A percentile compares a stretch with the other conserved stretches of the same genome.
Conservation (phyloP, 2,329 filamentous ascomycete species). For the Ophiocordyceps sinensis region DNA sequence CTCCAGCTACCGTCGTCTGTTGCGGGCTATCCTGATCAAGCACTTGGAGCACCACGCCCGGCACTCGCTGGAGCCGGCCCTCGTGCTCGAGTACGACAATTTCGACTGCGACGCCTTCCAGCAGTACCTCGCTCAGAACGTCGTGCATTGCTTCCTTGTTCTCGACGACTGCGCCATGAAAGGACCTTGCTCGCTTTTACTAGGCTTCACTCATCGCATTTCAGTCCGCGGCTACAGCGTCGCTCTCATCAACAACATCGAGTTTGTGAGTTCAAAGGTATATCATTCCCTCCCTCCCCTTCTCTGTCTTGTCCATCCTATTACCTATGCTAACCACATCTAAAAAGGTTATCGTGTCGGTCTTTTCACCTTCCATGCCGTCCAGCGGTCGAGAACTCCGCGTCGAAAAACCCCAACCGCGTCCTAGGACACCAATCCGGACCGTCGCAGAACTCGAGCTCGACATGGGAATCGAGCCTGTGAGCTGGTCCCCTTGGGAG, state of each 20-base stretch:
- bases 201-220: constrained; percentile 34
- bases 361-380: neutral
- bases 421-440: neutral
- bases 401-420: neutral
- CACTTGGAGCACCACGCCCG: constrained; percentile 32
- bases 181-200: too few species aligned
- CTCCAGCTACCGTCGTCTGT: constrained; percentile 41
- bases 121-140: constrained; percentile 36
- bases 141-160: constrained; percentile 53
- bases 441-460: neutral
- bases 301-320: neutral
- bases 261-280: constrained; percentile 52
- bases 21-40: constrained; percentile 46
- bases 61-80: constrained; percentile 12
- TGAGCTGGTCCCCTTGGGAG: constrained; percentile 6
- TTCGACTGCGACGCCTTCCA: constrained; percentile 34
- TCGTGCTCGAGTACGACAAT: constrained; percentile 27
- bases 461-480: neutral
- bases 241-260: constrained; percentile 47
- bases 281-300: constrained; percentile 15
- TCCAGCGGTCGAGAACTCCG: neutral
- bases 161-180: constrained; percentile 39
- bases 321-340: too few species aligned
- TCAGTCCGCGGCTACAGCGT: constrained; percentile 42
- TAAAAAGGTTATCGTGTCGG: neutral